A percentile compares a stretch with the other conserved stretches of the same genome.
Conservation (phyloP, 2,329 filamentous ascomycete genomes). For the Penicillium paneum region DNA sequence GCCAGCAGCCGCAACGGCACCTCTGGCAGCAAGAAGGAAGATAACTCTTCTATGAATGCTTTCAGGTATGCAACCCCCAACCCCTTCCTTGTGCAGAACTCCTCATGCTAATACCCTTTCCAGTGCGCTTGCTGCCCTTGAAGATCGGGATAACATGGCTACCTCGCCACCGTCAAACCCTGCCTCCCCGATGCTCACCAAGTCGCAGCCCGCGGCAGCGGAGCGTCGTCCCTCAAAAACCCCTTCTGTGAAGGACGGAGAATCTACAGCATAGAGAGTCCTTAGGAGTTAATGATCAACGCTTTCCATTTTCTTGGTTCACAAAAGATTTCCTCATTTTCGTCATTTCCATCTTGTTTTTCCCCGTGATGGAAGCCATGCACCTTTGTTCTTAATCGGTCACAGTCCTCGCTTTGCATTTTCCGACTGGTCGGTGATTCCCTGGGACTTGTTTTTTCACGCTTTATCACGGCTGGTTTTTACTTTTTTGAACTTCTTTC, state of each 20-base stretch:
- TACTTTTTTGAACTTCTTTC: slow-evolving; percentile 17
- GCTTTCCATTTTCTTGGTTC: slow-evolving; percentile 31
- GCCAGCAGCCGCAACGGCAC: slow-evolving; percentile 87
- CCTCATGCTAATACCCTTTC: slow-evolving; percentile 11
- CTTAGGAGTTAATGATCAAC: slow-evolving; percentile 40
- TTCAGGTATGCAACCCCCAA: slow-evolving; percentile 70
- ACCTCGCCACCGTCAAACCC: slow-evolving; percentile 50
- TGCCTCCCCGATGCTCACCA: slow-evolving; percentile 46
- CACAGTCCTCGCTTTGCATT: slow-evolving; percentile 21
- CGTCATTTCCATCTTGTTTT: slow-evolving; percentile 6
- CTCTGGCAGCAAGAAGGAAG: slow-evolving; percentile 63
- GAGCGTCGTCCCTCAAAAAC: slow-evolving; percentile 45
- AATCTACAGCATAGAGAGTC: slow-evolving; percentile 39
- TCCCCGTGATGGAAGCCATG: slow-evolving; percentile 5
- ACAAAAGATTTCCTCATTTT: slow-evolving; percentile 31
- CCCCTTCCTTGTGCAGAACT: not conserved
- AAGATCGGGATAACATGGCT: slow-evolving; percentile 46
- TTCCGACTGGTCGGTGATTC: slow-evolving; percentile 26
- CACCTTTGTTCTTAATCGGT: slow-evolving; percentile 11
- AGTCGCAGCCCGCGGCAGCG: slow-evolving; percentile 44
- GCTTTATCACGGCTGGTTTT: slow-evolving; percentile 13
- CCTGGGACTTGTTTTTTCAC: slow-evolving; percentile 10
- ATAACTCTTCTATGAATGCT: slow-evolving; percentile 74
- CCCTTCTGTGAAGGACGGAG: slow-evolving; percentile 40
- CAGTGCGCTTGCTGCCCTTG: slow-evolving; percentile 49